Evolutionary conservation across 1,139 yeast species (phyloP), one percentile per base, ranked within the genome.

Genomic region (Protomyces pachydermus): DNA sequence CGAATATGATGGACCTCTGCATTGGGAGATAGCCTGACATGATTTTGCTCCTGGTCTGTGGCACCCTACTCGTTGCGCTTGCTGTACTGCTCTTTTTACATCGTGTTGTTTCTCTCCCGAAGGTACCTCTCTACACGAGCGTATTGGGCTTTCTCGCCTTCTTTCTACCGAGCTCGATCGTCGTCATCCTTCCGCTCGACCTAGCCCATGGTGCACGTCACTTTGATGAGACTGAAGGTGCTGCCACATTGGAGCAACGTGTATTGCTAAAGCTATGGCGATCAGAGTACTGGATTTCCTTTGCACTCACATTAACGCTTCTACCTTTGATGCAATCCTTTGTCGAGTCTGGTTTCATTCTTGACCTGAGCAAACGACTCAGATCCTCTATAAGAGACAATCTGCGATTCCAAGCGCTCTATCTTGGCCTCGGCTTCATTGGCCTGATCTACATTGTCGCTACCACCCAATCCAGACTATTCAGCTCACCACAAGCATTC

Each of bases 231-330:
- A 23, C 45, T 5, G 34, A 35, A 56, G 71, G 74, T 9, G 66
- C 75, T 35, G 78, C 81, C 65, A 80, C 77, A 64, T 68, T 82
- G 35, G 81, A 83, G 23, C 77, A 77, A 65, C 70, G 73, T 1
- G 78, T 80, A n/a, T 79, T 87, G 9, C 75, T 84, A 39, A 72
- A 78, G 6, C 72, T 86, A 38, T 89, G 96, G 96, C 82, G 87
- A 69, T 72, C 82, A 57, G 84, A 86, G 65, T 89, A 89, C 74
- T 89, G 96, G 96, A 77, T 82, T 16, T 88, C 96, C 0, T 89
- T 88, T 71, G 72, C 80, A 35, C 76, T 89, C 65, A 88, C 95
- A 35, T 88, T 96, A 90, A 62, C 84, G 10, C 70, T 87, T 0
- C 73, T 89, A 61, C 96, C 96, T 0, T 74, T 85, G 52, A 76